Conservation (phyloP, 129 eudicot species). For the Saposhnikovia divaricata region DNA sequence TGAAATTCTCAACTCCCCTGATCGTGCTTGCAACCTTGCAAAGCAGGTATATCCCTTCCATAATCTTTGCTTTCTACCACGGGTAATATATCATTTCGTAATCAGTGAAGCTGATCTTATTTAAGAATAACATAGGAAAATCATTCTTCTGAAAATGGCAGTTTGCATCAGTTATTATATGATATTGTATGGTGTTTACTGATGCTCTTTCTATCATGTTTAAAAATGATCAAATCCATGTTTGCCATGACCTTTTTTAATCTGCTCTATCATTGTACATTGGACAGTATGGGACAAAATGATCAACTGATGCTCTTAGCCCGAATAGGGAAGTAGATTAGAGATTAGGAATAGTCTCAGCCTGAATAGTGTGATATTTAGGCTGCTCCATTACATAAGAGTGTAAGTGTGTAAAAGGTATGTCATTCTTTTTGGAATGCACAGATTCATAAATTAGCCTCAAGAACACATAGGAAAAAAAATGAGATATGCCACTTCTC, state of each 20-base stretch:
- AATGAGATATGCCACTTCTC: neutral
- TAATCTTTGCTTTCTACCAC: neutral
- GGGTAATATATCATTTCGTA: neutral
- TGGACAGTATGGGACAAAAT: neutral
- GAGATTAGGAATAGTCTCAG: neutral
- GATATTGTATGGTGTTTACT: neutral
- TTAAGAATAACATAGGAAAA: neutral
- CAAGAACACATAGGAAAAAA: neutral
- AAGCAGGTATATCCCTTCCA: slow-evolving; percentile 47
- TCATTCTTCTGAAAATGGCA: neutral
- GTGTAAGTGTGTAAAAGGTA: neutral
- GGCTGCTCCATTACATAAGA: neutral
- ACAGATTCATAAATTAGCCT: neutral
- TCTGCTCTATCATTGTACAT: neutral
- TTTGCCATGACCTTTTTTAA: neutral
- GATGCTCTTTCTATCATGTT: neutral
- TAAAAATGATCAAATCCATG: neutral
- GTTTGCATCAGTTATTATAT: neutral
- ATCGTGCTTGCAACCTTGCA: slow-evolving; percentile 93
- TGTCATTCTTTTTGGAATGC: neutral
- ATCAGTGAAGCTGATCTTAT: neutral
- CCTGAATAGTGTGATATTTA: neutral
- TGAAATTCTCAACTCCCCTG: slow-evolving; percentile 86
- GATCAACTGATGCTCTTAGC: neutral
- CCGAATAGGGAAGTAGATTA: neutral